Evolutionary conservation across 345 rosid species (phyloP), one percentile per base, ranked within the genome.

Genomic region (Isatis tinctoria): DNA sequence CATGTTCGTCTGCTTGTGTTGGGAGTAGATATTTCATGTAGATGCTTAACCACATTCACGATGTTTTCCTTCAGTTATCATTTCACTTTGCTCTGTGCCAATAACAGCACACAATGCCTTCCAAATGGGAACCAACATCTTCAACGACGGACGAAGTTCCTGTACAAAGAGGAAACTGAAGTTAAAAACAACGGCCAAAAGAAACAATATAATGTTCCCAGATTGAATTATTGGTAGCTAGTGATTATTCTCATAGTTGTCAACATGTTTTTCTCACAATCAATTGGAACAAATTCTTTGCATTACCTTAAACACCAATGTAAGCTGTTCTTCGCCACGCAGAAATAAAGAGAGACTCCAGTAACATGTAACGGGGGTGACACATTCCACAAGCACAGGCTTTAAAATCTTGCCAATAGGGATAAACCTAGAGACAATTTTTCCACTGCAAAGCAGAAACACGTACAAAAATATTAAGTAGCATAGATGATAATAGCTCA

Each of bases 41-140:
- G 61, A 27, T 58, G 43, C 35, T 74, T 60, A 30, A 28, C 37
- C 41, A 37, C 61, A 59, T 7, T 22, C 45, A 36, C 0, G 49
- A 59, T 76, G 18, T 20, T 59, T 78, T 56, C 79, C 77, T 27
- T 53, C 54, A 57, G 20, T 22, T 17, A 71, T 39, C 39, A 49
- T 67, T 41, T 70, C 56, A 52, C 68, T 66, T 60, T 64, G 82
- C 43, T 81, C 73, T 66, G 73, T 52, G 51, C 72, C 83, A 2
- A 66, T 77, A 70, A 73, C 78, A 48, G 82, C 45, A 78, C 92
- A 85, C 72, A 95, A 78, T 28, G 94, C 92, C 81, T 86, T 95
- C 97, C 94, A 92, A 54, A 92, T 74, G 17, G 93, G 97, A 72
- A 87, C 82, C 82, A 87, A 68, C 86, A 90, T 86, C 83, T 87